These are phyloP conservation scores for Elsinoe australis DNA, from an alignment of 2,329 filamentous ascomycete species.

Conservation along the genomic window DNA sequence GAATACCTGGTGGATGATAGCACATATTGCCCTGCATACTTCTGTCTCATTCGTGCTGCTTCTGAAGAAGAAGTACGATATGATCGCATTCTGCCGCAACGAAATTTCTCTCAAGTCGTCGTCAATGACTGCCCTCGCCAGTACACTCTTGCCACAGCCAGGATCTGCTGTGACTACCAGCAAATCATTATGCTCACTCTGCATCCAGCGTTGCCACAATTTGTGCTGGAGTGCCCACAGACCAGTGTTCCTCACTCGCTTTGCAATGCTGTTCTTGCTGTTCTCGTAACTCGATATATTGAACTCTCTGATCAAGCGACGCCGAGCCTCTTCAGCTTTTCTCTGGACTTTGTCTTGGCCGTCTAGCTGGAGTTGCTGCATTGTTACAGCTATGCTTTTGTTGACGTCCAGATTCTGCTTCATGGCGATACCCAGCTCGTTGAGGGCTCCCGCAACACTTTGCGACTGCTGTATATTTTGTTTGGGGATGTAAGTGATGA, in stretches of 20 bases:
- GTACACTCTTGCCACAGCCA: slow-evolving; percentile 37
- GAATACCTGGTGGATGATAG: slow-evolving; percentile 35
- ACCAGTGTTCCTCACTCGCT: slow-evolving; percentile 28
- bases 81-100: background rate
- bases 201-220: slow-evolving; percentile 26
- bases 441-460: no score
- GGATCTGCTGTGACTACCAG: slow-evolving; percentile 36
- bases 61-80: slow-evolving; percentile 31
- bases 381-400: no score
- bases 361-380: no score
- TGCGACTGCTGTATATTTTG: no score
- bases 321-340: background rate
- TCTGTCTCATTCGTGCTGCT: slow-evolving; percentile 31
- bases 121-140: slow-evolving; percentile 31
- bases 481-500: no score
- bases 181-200: slow-evolving; percentile 21
- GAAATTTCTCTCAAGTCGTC: slow-evolving; percentile 20
- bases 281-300: background rate
- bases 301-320: background rate
- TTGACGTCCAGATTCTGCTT: no score
- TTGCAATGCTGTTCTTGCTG: background rate
- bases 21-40: slow-evolving; percentile 29
- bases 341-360: no score
- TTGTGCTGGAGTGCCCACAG: slow-evolving; percentile 29
- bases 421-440: no score